These are phyloP conservation scores for Tetrapisispora fleetii DNA, from an alignment of 805 yeast species.

Conservation along the genomic window DNA sequence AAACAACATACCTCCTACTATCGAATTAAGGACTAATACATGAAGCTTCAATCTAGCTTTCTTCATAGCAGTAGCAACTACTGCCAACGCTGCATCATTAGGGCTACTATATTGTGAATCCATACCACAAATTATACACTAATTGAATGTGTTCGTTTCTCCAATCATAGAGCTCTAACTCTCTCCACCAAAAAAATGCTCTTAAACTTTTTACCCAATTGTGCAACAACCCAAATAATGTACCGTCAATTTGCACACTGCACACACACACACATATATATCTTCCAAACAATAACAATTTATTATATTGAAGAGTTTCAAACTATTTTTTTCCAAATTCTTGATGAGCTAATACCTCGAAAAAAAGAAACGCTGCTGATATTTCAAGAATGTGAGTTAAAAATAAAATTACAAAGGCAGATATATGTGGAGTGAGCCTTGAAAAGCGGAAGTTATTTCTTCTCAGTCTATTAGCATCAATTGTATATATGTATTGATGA, in stretches of 20 bases:
- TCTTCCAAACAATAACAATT: too few relatives aligned
- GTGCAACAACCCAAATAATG: too few relatives aligned
- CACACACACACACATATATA: too few relatives aligned
- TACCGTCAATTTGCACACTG: too few relatives aligned
- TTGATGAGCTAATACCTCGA: not conserved
- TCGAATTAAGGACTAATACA: slow-evolving; percentile 50
- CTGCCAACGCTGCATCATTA: slow-evolving; percentile 74
- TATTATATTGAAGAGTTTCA: not conserved
- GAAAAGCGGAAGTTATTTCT: too few relatives aligned
- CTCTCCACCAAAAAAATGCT: too few relatives aligned
- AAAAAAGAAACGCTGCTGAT: not conserved
- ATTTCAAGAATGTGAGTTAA: not conserved
- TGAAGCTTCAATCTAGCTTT: slow-evolving; percentile 59
- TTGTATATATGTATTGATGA: too few relatives aligned
- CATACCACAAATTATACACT: not conserved
- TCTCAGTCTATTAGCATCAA: too few relatives aligned
- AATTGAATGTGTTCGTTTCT: too few relatives aligned
- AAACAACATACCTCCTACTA: slow-evolving; percentile 62
- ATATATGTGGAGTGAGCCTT: too few relatives aligned
- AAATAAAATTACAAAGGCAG: not conserved
- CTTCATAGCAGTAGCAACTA: slow-evolving; percentile 79
- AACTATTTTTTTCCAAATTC: not conserved
- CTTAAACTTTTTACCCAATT: too few relatives aligned
- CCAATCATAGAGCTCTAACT: too few relatives aligned
- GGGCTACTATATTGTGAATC: slow-evolving; percentile 59